Conservation (phyloP, 2,329 filamentous ascomycete genomes). For the Alternaria postmessia region DNA sequence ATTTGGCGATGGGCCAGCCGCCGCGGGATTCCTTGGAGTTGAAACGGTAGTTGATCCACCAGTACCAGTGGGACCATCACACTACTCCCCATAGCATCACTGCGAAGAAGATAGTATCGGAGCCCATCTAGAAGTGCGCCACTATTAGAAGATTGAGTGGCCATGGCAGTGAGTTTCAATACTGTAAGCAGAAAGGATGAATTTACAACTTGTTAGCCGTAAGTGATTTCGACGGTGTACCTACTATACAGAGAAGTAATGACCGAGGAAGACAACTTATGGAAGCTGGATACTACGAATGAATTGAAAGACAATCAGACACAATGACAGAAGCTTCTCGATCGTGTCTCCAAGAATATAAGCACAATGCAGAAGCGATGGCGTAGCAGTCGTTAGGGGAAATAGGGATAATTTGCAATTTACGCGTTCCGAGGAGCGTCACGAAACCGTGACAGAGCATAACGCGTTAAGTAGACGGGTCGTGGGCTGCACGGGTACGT, state of each 20-base stretch:
- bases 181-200: background rate
- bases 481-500: background rate
- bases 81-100: slow-evolving; percentile 16
- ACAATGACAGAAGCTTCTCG: background rate
- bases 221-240: background rate
- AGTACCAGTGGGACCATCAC: slow-evolving; percentile 53
- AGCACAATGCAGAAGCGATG: background rate
- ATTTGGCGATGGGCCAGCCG: slow-evolving; percentile 41
- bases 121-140: slow-evolving; percentile 26
- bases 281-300: background rate
- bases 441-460: background rate
- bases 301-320: background rate
- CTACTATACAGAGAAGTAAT: slow-evolving; percentile 3
- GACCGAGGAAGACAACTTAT: background rate
- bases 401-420: background rate
- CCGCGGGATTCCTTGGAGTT: slow-evolving; percentile 49
- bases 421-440: background rate
- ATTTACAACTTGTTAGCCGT: background rate
- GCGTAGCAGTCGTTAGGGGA: background rate
- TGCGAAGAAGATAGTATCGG: slow-evolving; percentile 51
- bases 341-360: background rate
- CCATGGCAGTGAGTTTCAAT: slow-evolving; percentile 10
- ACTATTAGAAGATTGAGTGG: background rate
- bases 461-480: background rate
- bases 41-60: slow-evolving; percentile 54